Evolutionary conservation across 169 alveolate species (phyloP).

Genomic region (Cryptosporidium tyzzeri): DNA sequence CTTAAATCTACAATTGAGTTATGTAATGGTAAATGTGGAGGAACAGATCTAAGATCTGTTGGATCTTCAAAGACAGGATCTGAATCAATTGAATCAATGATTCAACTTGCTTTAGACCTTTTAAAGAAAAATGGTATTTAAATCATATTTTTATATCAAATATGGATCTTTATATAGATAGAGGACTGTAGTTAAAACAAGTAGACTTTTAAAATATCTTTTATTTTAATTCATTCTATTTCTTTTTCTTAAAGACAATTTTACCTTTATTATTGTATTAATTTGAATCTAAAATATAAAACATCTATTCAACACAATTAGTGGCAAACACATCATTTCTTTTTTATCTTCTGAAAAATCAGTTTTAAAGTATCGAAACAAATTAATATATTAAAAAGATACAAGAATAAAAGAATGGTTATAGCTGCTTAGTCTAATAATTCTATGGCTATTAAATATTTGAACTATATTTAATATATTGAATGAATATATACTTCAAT

Average conservation of each 20-base stretch:
- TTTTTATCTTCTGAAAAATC: not conserved
- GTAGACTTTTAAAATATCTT: not conserved
- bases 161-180: too few relatives aligned
- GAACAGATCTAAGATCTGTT: conserved; percentile 29
- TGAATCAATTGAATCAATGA: conserved; percentile 19
- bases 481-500: not conserved
- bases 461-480: not conserved
- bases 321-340: not conserved
- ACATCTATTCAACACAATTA: not conserved
- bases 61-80: conserved; percentile 57
- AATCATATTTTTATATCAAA: not conserved
- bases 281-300: too few relatives aligned
- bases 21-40: conserved; percentile 71
- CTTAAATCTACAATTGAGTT: conserved; percentile 47
- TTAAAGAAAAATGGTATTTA: not conserved
- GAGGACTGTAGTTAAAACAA: too few relatives aligned
- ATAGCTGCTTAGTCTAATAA: conserved; percentile 7
- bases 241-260: too few relatives aligned
- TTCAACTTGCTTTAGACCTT: conserved; percentile 6
- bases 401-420: not conserved
- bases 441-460: not conserved
- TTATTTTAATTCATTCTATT: not conserved
- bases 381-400: not conserved
- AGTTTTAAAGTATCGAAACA: not conserved
- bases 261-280: too few relatives aligned